Conservation (phyloP, 2,329 filamentous ascomycete genomes). For the Pseudocercospora musae region DNA sequence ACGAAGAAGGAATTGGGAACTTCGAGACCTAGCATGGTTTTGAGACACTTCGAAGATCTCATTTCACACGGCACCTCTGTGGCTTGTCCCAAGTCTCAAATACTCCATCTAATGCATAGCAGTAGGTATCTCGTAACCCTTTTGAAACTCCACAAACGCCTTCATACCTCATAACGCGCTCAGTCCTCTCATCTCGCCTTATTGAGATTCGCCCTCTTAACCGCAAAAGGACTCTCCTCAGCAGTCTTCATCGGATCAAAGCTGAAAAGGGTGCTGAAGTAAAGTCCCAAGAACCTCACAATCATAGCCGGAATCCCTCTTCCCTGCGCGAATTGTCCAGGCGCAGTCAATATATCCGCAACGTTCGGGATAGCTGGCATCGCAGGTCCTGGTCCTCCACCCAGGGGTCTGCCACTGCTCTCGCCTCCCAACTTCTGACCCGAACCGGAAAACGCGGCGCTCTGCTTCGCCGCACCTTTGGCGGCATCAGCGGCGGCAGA, state of each 20-base stretch:
- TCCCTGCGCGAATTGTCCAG: conserved; percentile 32
- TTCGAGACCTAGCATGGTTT: neutral
- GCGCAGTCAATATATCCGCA: conserved; percentile 26
- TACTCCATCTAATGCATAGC: neutral
- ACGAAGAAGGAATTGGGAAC: neutral
- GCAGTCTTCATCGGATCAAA: conserved; percentile 46
- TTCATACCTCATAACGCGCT: conserved; percentile 4
- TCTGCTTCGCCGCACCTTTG: conserved; percentile 36
- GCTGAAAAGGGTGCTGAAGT: conserved; percentile 45
- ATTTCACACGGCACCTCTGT: neutral
- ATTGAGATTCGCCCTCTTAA: conserved; percentile 29
- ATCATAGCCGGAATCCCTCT: conserved; percentile 39
- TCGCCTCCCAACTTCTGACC: conserved; percentile 42
- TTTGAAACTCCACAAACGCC: conserved; percentile 9
- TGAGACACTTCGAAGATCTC: neutral
- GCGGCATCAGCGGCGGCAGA: conserved; percentile 43
- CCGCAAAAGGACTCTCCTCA: conserved; percentile 44
- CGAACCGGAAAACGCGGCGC: conserved; percentile 39
- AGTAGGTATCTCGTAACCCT: conserved; percentile 1
- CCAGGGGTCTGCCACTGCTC: conserved; percentile 1
- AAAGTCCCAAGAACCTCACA: conserved; percentile 47
- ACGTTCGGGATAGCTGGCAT: conserved; percentile 18
- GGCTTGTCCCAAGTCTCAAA: neutral
- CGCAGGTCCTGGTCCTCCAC: neutral
- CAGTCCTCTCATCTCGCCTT: conserved; percentile 12